Base-by-base conservation (phyloP, 2,329 filamentous ascomycete genomes). In the Aspergillus udagawae region DNA sequence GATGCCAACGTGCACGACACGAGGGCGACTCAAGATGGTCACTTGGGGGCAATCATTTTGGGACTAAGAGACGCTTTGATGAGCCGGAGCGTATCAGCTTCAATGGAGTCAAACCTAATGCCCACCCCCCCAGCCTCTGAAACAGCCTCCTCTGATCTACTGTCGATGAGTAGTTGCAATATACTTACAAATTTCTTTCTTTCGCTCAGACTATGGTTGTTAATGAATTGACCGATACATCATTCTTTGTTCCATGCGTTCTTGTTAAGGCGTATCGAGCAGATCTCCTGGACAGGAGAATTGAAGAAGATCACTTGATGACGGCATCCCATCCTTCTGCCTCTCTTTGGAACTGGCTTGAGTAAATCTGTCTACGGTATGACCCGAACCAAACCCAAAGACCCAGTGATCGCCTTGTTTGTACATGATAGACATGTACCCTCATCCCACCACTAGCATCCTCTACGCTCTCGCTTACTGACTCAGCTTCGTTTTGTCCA, bases 41-140 rank as follows among this genome's bases (percentile, higher is more conserved):
- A 21, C 49, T 42, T 49, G 45, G 42, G 42, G 42, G 27, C 45
- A 21, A 32, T 17, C 45, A 44, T 53, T 57, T 51, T 28, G 55
- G 47, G 44, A 57, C 52, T 54, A 54, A 54, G 55, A n/a, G 44
- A 57, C 54, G 57, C 57, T 56, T 59, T 56, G 54, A 59, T 59
- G 54, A 29, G 28, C 54, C 48, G 35, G 57, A 45, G 57, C 57
- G 57, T 59, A 56, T 59, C 57, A 56, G 50, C 49, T 51, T 51
- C 50, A 47, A 47, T 10, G 12, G 44, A 27, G 21, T 47, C 21
- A 12, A 25, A 27, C 20, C 44, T 25, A 23, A 42, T n/a, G n/a
- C n/a, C n/a, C 25, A 42, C 10, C 29, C 51, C 32, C 38, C 41
- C 51, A 10, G 42, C n/a, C 51, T 42, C 5, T 50, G 52, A 54